A percentile compares a stretch with the other conserved stretches of the same genome.
phyloP scores from a whole-genome alignment of 208 protist genomes.

The Leishmania mexicana region DNA sequence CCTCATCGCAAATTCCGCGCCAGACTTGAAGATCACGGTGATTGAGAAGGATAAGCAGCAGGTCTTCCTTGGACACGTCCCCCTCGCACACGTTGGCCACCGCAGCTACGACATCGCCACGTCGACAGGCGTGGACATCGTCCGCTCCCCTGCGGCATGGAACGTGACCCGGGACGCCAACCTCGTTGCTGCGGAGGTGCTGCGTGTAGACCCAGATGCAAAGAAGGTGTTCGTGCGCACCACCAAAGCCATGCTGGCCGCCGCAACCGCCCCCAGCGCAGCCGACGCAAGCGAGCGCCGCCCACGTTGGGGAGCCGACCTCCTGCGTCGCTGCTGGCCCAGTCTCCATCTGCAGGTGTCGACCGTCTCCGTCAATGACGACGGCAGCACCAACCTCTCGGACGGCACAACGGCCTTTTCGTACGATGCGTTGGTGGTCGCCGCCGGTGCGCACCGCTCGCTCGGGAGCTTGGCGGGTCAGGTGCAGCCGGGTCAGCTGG shows the following conservation, averaged over 20 bases:
- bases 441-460: constrained; percentile 62
- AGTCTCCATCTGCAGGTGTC: not conserved
- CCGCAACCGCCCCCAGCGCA: constrained; percentile 7
- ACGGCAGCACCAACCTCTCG: constrained; percentile 24
- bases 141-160: constrained; percentile 75
- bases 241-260: constrained; percentile 20
- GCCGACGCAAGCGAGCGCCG: not conserved
- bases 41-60: constrained; percentile 75
- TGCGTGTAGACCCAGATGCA: constrained; percentile 44
- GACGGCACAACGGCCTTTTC: constrained; percentile 47
- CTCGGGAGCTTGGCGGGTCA: constrained; percentile 45
- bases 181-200: constrained; percentile 66
- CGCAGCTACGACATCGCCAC: constrained; percentile 90
- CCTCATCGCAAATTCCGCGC: constrained; percentile 44
- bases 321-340: constrained; percentile 10
- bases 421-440: constrained; percentile 87
- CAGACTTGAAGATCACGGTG: constrained; percentile 74
- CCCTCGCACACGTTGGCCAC: constrained; percentile 82
- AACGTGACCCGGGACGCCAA: constrained; percentile 79
- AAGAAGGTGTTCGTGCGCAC: constrained; percentile 61
- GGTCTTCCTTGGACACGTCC: constrained; percentile 58
- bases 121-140: constrained; percentile 62
- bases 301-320: not conserved
- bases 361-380: constrained; percentile 17
- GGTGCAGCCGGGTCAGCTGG: constrained; percentile 38